Evolutionary conservation across 1,284 basidiomycete genomes (phyloP).

Genomic region (Ganoderma boninense): DNA sequence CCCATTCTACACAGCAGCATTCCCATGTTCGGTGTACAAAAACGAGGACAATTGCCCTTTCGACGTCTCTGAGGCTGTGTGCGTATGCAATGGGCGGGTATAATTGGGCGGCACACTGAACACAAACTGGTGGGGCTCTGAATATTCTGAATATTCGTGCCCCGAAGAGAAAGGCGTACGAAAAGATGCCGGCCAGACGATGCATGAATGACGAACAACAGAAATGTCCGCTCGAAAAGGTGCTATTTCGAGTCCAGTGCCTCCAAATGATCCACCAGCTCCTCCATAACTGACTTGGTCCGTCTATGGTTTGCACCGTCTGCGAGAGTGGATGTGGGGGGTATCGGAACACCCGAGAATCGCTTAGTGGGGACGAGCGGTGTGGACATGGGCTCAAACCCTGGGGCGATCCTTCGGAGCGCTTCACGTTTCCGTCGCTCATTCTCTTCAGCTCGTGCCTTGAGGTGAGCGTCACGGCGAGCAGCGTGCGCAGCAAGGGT

Average conservation of each 20-base stretch:
- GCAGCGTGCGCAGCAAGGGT: conserved; percentile 72
- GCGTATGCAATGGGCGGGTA: background rate
- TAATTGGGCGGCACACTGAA: background rate
- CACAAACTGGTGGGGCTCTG: background rate
- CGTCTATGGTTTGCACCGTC: conserved; percentile 26
- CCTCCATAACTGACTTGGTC: conserved; percentile 77
- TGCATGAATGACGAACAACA: background rate
- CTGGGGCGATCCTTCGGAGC: conserved; percentile 76
- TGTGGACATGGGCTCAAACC: conserved; percentile 68
- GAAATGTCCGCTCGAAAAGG: background rate
- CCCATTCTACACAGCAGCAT: background rate
- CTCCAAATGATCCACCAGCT: conserved; percentile 81
- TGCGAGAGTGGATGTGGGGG: conserved; percentile 4
- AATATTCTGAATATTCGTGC: background rate
- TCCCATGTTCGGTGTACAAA: background rate
- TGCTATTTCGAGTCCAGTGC: conserved; percentile 56
- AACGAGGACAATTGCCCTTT: background rate
- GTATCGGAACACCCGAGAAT: conserved; percentile 28
- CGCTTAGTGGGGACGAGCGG: conserved; percentile 61
- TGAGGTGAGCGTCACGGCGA: conserved; percentile 75
- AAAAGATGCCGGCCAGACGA: background rate
- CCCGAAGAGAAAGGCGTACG: background rate
- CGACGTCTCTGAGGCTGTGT: background rate
- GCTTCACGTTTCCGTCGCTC: conserved; percentile 80
- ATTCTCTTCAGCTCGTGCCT: conserved; percentile 78